Percentiles rank a stretch among this genome's conserved stretches.
These are phyloP conservation scores for Phytophthora colocasiae DNA, from an alignment of 352 stramenopile species.

Conservation along the genomic window DNA sequence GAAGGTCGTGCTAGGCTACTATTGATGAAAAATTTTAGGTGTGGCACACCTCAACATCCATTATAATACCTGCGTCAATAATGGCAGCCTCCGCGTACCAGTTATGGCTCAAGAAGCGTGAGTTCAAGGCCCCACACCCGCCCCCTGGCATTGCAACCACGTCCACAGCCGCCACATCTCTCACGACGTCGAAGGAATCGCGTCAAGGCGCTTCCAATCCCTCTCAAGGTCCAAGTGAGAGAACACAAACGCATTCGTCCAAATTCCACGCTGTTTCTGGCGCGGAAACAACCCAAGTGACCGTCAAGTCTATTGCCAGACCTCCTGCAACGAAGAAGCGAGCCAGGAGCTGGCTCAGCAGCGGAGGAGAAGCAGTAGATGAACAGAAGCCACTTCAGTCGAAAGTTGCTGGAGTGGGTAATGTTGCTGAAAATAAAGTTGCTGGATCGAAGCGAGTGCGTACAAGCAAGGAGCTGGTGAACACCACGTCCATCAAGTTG, in stretches of 20 bases:
- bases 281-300: slow-evolving; percentile 13
- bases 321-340: slow-evolving; percentile 10
- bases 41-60: too few relatives aligned
- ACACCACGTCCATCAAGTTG: slow-evolving; percentile 1
- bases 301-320: slow-evolving; percentile 22
- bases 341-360: slow-evolving; percentile 6
- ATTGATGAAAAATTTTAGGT: too few relatives aligned
- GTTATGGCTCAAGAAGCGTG: slow-evolving; percentile 52
- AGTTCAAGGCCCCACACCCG: slow-evolving; percentile 32
- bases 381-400: not conserved
- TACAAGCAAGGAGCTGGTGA: slow-evolving; percentile 1
- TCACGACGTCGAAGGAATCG: not conserved
- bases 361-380: not conserved
- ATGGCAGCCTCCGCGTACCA: slow-evolving; percentile 42
- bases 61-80: too few relatives aligned
- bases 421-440: slow-evolving; percentile 16
- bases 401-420: slow-evolving; percentile 6
- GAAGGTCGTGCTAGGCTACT: too few relatives aligned
- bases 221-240: not conserved
- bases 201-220: not conserved
- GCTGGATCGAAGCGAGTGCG: slow-evolving; percentile 4
- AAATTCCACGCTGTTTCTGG: slow-evolving; percentile 20
- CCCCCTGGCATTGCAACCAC: not conserved
- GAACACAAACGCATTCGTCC: not conserved
- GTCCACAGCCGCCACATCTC: not conserved